Evolutionary conservation across 108 stramenopile species (phyloP), one percentile per base, ranked within the genome.

Genomic region (Discostella pseudostelligera): DNA sequence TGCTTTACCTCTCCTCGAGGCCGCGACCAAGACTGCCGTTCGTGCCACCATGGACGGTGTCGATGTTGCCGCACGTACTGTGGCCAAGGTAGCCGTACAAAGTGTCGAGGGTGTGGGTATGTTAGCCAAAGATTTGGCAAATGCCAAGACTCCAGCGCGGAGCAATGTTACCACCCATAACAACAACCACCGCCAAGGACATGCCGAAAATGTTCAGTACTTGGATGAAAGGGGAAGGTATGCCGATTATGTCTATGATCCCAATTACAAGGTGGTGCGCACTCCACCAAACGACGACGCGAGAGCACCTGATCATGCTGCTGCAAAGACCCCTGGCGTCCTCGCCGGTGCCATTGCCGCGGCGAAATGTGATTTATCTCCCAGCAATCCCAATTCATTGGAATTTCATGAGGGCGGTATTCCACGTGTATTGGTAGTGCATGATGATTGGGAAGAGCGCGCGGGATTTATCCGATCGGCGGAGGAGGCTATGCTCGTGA

Each of bases 211-310:
- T n/a, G n/a, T n/a, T n/a, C n/a, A n/a, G n/a, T n/a, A n/a, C n/a
- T n/a, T 17, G 39, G 8, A 43, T 14, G n/a, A 20, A 25, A 45
- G 54, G 20, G 56, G 55, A 26, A 61, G 39, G 51, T 60, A 60
- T 59, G 56, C 63, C 25, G 72, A 73, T 37, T 73, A 73, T 37
- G 72, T 73, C 63, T 21, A 58, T 45, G 72, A 73, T 57, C 72
- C 56, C 1, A 22, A 65, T 49, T 73, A 73, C 46, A 16, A 65
- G 17, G 63, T 73, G 0, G 48, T 55, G 7, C 47, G 12, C 8
- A 65, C 72, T 9, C 63, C 63, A 14, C 36, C 48, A 11, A 32
- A 32, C n/a, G n/a, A 56, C 0, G 32, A 51, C 10, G 22, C 49
- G 24, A 2, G 11, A 11, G 29, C 32, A 16, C 26, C 7, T 35